Base-by-base conservation (phyloP, 768 basidiomycete species). In the Trametes cinnabarina region DNA sequence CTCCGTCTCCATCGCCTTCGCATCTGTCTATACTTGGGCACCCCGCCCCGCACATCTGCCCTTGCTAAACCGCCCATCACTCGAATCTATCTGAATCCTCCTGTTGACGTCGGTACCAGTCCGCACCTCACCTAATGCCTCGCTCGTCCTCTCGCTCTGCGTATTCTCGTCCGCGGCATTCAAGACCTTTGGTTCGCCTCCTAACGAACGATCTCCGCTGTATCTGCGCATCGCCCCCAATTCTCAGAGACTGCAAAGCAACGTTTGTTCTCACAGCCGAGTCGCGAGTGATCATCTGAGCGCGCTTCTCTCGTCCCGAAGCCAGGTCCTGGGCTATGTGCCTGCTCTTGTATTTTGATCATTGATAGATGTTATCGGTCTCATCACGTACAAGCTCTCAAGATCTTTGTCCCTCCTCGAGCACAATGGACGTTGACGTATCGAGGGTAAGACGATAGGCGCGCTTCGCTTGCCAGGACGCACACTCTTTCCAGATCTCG, bases 341-440 rank as follows among this genome's bases (percentile, higher is more conserved):
- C 39, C 26, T 22, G 44, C 44, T 55, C 54, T 47, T 34, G 20
- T 26, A 10, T 28, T 35, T 32, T 40, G 23, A 47, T 39, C 46
- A 14, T 32, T 51, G 41, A 25, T 53, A n/a, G 28, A 7, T 20
- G 19, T 20, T 35, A 35, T 44, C 44, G 32, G 35, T 9, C 19
- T 20, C 11, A 9, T 42, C 41, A 32, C 41, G 41, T 42, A 22
- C 22, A 20, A 20, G 15, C 12, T 14, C 44, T 22, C 22, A 23
- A 10, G 3, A 17, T 34, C 46, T 47, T 55, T 55, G 54, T 55
- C 46, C 37, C 20, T 22, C 9, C 46, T 39, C 37, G 37, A 40
- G 37, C 23, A 55, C 54, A 55, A 55, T 55, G 46, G 19, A 47
- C 54, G 54, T 55, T 35, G 19, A 47, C 54, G 54, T 55, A 39